Conservation (phyloP, 768 basidiomycete genomes). For the Lyophyllum semitale region DNA sequence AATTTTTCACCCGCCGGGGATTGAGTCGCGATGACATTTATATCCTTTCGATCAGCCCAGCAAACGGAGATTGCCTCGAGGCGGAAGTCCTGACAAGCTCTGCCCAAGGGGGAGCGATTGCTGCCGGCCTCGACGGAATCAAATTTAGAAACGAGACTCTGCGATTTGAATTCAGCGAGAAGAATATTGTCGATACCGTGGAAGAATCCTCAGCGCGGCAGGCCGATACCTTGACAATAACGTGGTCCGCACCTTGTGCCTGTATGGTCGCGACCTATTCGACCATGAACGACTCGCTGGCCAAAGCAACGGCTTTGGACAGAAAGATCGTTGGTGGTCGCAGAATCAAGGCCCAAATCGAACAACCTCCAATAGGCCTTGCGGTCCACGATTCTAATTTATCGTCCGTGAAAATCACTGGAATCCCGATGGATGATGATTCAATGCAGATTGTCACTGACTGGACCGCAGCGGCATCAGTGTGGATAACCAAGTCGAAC, state of each 20-base stretch:
- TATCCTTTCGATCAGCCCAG: slow-evolving; percentile 31
- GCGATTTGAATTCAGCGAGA: slow-evolving; percentile 42
- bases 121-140: slow-evolving; percentile 46
- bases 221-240: slow-evolving; percentile 44
- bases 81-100: slow-evolving; percentile 45
- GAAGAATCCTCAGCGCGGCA: slow-evolving; percentile 30
- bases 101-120: slow-evolving; percentile 41
- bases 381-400: slow-evolving; percentile 24
- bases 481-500: slow-evolving; percentile 22
- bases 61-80: slow-evolving; percentile 30
- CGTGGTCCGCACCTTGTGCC: slow-evolving; percentile 52
- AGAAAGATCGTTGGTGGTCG: slow-evolving; percentile 37
- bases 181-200: slow-evolving; percentile 43
- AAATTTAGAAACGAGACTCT: slow-evolving; percentile 47
- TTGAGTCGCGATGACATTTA: slow-evolving; percentile 34
- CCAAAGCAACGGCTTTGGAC: slow-evolving; percentile 39
- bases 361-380: slow-evolving; percentile 35
- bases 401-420: slow-evolving; percentile 44
- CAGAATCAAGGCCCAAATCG: slow-evolving; percentile 47
- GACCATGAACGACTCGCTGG: slow-evolving; percentile 29
- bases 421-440: slow-evolving; percentile 34
- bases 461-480: slow-evolving; percentile 29
- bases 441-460: slow-evolving; percentile 23
- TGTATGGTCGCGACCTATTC: slow-evolving; percentile 45
- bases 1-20: slow-evolving; percentile 46